Evolutionary conservation across 805 yeast genomes (phyloP), one percentile per base, ranked within the genome.

Genomic region (Saturnispora silvae): DNA sequence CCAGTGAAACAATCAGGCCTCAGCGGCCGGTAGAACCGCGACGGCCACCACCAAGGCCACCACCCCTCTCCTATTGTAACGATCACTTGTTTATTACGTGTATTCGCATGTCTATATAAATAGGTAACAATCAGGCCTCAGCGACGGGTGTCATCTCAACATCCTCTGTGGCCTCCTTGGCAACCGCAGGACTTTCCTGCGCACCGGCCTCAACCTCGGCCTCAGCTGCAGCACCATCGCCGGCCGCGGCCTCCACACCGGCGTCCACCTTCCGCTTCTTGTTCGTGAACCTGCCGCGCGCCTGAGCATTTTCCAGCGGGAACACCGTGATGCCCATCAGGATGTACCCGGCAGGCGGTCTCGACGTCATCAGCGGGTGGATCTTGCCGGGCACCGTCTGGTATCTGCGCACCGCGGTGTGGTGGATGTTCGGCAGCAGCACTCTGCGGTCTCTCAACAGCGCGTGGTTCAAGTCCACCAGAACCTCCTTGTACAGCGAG

Each of bases 321-420:
- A 75, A 61, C 0, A 92, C 96, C 34, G 82, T 67, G 13, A 82
- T 72, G 3, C 89, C 94, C 64, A 76, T 70, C 46, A 86, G 62
- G 3, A 92, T 55, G 55, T 75, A 89, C 0, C 99, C 99, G 24
- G 96, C 97, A 40, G 81, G 87, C 5, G 95, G 86, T 50, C 84
- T 70, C 68, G 80, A 77, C 0, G 96, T 83, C 99, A 92, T 92
- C 42, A 78, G 53, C 1, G 99, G 99, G 57, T 92, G 99, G 51
- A 89, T 65, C 53, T 94, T 77, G 6, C 97, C 98, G 15, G 94
- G 84, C 20, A 89, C 75, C 3, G 96, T 85, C 63, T 92, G 99
- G 55, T 81, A 87, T 34, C 77, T 78, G 45, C 96, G 72, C 10
- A 81, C 92, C 44, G 83, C 68, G 1, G 94, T 74, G 56, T 87